Conservation (phyloP, 2,329 filamentous ascomycete genomes). For the Exophiala sp. region DNA sequence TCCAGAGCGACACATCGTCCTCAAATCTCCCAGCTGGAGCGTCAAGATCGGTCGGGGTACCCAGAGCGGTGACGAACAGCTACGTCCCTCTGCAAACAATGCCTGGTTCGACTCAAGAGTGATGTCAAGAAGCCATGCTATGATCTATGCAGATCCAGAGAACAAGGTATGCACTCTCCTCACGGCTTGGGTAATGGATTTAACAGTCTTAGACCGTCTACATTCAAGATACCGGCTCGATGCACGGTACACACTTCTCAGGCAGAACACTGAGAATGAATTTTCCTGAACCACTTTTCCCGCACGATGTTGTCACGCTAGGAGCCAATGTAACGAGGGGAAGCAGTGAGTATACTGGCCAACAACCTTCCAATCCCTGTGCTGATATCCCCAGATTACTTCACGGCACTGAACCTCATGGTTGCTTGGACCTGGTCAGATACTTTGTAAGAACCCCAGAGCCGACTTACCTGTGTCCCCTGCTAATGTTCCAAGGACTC, state of each 20-base stretch:
- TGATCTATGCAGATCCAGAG: slow-evolving; percentile 30
- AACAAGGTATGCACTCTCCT: slow-evolving; percentile 13
- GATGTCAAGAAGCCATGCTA: slow-evolving; percentile 46
- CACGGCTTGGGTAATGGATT: not conserved
- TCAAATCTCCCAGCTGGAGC: slow-evolving; percentile 30
- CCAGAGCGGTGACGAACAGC: slow-evolving; percentile 34
- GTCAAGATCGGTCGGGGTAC: slow-evolving; percentile 43
- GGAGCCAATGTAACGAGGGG: slow-evolving; percentile 51
- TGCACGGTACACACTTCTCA: slow-evolving; percentile 61
- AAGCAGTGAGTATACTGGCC: slow-evolving; percentile 18
- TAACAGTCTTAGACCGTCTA: slow-evolving; percentile 39
- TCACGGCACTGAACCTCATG: slow-evolving; percentile 30
- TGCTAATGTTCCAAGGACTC: not conserved
- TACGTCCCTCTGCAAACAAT: slow-evolving; percentile 38
- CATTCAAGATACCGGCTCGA: slow-evolving; percentile 56
- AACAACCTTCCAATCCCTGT: not conserved
- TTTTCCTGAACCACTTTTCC: slow-evolving; percentile 30
- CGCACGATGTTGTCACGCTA: slow-evolving; percentile 44
- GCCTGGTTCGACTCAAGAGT: slow-evolving; percentile 47
- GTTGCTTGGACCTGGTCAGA: slow-evolving; percentile 33
- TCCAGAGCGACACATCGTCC: slow-evolving; percentile 34
- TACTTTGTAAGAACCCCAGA: slow-evolving; percentile 18
- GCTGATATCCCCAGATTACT: slow-evolving; percentile 12
- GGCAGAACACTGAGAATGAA: slow-evolving; percentile 38
- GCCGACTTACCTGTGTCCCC: not conserved